Evolutionary conservation across 108 stramenopile genomes (phyloP).

Genomic region (Tribonema minus): DNA sequence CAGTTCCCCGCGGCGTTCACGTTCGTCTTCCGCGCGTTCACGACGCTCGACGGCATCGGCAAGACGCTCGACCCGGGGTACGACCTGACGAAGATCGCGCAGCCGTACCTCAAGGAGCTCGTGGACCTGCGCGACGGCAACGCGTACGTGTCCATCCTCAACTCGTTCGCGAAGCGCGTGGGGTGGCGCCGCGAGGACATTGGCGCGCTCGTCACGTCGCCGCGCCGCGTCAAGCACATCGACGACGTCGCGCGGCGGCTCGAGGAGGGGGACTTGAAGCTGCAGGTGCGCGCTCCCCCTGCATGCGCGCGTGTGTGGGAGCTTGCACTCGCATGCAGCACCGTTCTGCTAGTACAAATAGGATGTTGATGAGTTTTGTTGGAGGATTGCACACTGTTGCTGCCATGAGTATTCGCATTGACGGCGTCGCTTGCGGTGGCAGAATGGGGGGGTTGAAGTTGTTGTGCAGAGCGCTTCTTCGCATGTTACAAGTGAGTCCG

Average conservation of each 20-base stretch:
- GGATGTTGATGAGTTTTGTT: no score
- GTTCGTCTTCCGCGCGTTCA: slow-evolving; percentile 92
- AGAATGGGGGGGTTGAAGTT: no score
- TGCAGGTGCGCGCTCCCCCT: slow-evolving; percentile 72
- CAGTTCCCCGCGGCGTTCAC: slow-evolving; percentile 93
- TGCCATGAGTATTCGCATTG: no score
- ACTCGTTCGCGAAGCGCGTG: slow-evolving; percentile 36
- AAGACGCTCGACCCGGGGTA: slow-evolving; percentile 80
- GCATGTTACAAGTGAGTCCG: no score
- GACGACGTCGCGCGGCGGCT: slow-evolving; percentile 79
- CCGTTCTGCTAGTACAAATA: no score
- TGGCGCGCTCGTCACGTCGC: slow-evolving; percentile 45
- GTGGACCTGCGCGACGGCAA: slow-evolving; percentile 68
- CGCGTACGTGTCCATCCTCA: slow-evolving; percentile 42
- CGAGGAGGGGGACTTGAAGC: slow-evolving; percentile 79
- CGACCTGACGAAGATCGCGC: slow-evolving; percentile 84
- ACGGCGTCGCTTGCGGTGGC: no score
- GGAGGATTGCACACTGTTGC: no score
- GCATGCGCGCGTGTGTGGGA: no score
- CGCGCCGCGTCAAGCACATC: slow-evolving; percentile 79
- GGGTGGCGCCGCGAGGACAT: slow-evolving; percentile 28
- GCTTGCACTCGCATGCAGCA: no score
- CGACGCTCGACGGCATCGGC: slow-evolving; percentile 92
- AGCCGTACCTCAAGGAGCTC: slow-evolving; percentile 87
- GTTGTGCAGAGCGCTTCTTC: no score